These are phyloP conservation scores for Linum usitatissimum DNA, from an alignment of 345 rosid species.

Conservation along the genomic window DNA sequence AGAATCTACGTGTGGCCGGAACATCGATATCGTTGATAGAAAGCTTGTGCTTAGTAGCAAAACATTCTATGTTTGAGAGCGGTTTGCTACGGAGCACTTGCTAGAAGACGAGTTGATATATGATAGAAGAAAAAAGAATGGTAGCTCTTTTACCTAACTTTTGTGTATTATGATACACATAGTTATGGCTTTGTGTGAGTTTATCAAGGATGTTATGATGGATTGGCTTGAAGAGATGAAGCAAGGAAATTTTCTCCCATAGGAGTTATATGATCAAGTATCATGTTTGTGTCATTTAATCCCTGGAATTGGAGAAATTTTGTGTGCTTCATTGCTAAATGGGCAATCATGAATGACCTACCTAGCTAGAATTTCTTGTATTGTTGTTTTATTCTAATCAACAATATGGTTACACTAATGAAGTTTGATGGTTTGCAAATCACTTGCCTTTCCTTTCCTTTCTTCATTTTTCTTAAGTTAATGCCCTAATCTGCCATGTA, in stretches of 20 bases:
- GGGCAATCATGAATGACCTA: conserved; percentile 14
- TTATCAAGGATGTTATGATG: neutral
- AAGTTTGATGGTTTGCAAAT: neutral
- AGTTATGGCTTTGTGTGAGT: neutral
- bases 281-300: neutral
- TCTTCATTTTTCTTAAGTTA: no score
- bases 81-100: conserved; percentile 68
- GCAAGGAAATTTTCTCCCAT: conserved; percentile 55
- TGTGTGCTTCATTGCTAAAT: conserved; percentile 45
- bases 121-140: conserved; percentile 8
- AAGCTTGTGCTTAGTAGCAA: conserved; percentile 70
- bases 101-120: conserved; percentile 21
- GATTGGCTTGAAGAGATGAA: conserved; percentile 32
- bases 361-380: neutral
- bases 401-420: no score
- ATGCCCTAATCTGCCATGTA: no score
- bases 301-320: conserved; percentile 36
- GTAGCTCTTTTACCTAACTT: neutral
- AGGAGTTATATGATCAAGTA: conserved; percentile 2
- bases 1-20: neutral
- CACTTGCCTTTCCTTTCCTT: neutral
- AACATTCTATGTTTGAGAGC: conserved; percentile 39
- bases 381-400: neutral
- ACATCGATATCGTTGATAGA: neutral
- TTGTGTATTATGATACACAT: neutral